Percentiles rank a stretch among this genome's conserved stretches.
phyloP scores from a whole-genome alignment of 116 monocot genomes.

The Dioscorea cayenensis region DNA sequence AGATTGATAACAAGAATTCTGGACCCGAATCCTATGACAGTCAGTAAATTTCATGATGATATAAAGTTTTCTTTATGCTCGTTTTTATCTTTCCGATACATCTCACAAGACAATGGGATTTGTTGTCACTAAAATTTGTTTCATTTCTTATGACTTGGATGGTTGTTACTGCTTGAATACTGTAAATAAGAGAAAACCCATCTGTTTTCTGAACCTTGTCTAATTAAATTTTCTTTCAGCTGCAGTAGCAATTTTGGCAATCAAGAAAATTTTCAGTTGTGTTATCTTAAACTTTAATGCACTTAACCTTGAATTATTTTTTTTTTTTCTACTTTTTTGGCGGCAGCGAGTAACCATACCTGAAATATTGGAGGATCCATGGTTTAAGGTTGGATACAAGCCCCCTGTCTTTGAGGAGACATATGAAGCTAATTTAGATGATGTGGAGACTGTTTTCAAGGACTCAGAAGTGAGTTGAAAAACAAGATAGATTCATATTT shows the following conservation, averaged over 20 bases:
- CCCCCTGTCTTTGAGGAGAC: constrained; percentile 66
- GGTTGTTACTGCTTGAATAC: too few relatives aligned
- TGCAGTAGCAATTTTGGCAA: neutral
- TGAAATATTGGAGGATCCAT: constrained; percentile 75
- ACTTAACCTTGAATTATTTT: neutral
- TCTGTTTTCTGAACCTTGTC: too few relatives aligned
- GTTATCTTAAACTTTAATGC: neutral
- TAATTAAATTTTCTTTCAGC: too few relatives aligned
- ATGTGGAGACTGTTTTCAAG: constrained; percentile 74
- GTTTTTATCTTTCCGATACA: neutral
- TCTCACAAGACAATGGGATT: too few relatives aligned
- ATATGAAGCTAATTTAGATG: constrained; percentile 62
- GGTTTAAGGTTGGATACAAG: constrained; percentile 80
- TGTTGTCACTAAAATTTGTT: too few relatives aligned
- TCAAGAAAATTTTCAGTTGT: neutral
- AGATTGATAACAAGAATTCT: constrained; percentile 42
- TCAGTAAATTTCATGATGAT: constrained; percentile 15
- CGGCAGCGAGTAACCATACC: constrained; percentile 67
- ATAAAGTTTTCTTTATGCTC: neutral
- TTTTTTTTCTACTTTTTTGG: too few relatives aligned
- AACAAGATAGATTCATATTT: neutral
- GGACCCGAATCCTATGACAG: constrained; percentile 49
- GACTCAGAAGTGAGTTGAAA: constrained; percentile 59
- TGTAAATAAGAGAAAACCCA: too few relatives aligned
- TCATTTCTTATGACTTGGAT: too few relatives aligned